Evolutionary conservation across 208 protist genomes (phyloP).

Genomic region (Crithidia fasciculata): DNA sequence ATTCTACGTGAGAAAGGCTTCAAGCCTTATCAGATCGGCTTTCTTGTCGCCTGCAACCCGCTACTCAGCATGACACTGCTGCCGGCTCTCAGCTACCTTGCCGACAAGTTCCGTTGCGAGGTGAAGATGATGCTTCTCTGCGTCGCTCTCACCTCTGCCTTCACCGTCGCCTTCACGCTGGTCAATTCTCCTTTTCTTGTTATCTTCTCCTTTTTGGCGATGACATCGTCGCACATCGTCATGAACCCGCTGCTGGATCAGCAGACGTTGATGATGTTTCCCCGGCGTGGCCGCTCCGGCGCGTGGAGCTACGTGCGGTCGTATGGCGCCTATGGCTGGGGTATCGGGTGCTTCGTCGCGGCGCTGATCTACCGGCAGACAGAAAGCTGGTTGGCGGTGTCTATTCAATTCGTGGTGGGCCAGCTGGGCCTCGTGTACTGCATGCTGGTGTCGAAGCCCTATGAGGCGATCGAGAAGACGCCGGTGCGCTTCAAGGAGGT

Average conservation of each 20-base stretch:
- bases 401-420: conserved; percentile 44
- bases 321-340: conserved; percentile 67
- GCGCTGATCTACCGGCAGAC: conserved; percentile 21
- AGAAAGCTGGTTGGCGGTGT: conserved; percentile 33
- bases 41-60: conserved; percentile 38
- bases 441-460: conserved; percentile 39
- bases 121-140: conserved; percentile 35
- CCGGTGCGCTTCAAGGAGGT: conserved; percentile 48
- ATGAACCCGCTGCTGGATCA: conserved; percentile 58
- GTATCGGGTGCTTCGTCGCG: conserved; percentile 37
- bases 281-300: conserved; percentile 26
- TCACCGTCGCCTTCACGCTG: conserved; percentile 26
- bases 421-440: conserved; percentile 50
- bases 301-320: conserved; percentile 53
- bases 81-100: conserved; percentile 50
- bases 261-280: conserved; percentile 53
- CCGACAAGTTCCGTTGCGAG: conserved; percentile 51
- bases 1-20: conserved; percentile 53
- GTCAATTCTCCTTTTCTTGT: background rate
- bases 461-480: conserved; percentile 34
- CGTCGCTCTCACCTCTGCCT: conserved; percentile 14
- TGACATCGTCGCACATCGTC: conserved; percentile 28
- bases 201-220: conserved; percentile 34
- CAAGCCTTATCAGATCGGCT: conserved; percentile 34
- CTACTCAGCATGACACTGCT: conserved; percentile 44